Percentiles rank a stretch among this genome's conserved stretches.
Conservation (phyloP, 2,329 filamentous ascomycete species). For the Colletotrichum costaricense region DNA sequence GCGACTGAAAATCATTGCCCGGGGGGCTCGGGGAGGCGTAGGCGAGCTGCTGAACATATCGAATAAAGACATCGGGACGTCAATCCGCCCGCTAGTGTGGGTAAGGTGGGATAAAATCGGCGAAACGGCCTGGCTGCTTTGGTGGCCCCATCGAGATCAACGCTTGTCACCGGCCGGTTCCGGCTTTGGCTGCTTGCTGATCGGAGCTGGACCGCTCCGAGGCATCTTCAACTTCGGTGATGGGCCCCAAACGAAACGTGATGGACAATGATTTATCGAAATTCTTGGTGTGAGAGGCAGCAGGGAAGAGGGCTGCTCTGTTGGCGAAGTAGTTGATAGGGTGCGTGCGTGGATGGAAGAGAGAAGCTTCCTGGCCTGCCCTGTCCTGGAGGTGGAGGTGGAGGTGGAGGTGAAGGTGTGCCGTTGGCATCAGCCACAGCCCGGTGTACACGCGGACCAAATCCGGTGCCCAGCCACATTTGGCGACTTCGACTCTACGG, state of each 20-base stretch:
- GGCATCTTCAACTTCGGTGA: neutral
- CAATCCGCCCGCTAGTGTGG: neutral
- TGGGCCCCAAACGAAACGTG: neutral
- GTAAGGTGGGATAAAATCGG: neutral
- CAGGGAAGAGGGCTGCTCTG: too few species aligned
- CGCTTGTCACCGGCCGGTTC: neutral
- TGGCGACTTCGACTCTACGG: too few species aligned
- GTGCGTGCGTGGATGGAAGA: too few species aligned
- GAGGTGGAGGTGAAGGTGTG: too few species aligned
- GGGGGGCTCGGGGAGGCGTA: neutral
- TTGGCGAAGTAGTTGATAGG: too few species aligned
- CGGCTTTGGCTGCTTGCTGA: neutral
- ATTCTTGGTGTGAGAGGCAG: too few species aligned
- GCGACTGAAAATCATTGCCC: neutral
- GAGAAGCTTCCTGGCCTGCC: too few species aligned
- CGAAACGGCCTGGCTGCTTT: neutral
- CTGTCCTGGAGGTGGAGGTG: too few species aligned
- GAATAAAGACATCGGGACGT: neutral
- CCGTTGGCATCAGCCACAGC: too few species aligned
- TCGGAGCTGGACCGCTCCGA: neutral
- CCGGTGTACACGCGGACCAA: too few species aligned
- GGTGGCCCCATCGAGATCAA: neutral
- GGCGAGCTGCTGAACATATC: neutral
- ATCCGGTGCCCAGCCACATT: too few species aligned
- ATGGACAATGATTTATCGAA: too few species aligned